Base-by-base conservation (phyloP, 441 rosid genomes). In the Metrosideros polymorpha region DNA sequence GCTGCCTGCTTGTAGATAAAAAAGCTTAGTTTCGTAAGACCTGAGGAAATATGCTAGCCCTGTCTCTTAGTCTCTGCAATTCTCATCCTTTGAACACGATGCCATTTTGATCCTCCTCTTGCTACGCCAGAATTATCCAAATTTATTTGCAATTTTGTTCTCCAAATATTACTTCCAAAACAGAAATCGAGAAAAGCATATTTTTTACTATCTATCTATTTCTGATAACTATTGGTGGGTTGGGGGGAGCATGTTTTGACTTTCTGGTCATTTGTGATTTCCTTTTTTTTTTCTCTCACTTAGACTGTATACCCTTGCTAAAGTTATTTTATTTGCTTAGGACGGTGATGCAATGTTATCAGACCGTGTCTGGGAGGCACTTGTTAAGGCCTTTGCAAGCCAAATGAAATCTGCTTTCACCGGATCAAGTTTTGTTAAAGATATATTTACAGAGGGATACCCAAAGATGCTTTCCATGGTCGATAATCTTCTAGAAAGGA, bases 401-500 rank as follows among this genome's bases (percentile, higher is more conserved):
- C 99, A 97, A 89, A 94, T 96, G 98, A 98, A 97, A 89, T 95
- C 98, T 87, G 97, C 98, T 85, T 98, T 92, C 91, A 95, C 99
- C 55, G 99, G 99, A 47, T 98, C 99, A 88, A 97, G 98, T 91
- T 98, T 96, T 91, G 99, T 98, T 25, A 98, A 97, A 92, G 99
- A 98, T 88, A 93, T 95, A 88, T 95, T 98, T 88, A 96, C 99
- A 12, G 89, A 85, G 85, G 99, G 99, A 83, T 98, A 98, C 84
- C 99, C 99, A 22, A 98, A 98, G 88, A 98, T 98, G 86, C 93
- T 94, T 75, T 90, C 96, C 84, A 92, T 94, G 95, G 84, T 96
- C 30, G 98, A 98, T 88, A 98, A 94, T 89, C 92, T 98, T 83
- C 95, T 97, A 85, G 98, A 98, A 63, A 92, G 99, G 90, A 96